Evolutionary conservation across 768 basidiomycete genomes (phyloP), one percentile per base, ranked within the genome.

Genomic region (Boletus rufocinnamomeus): DNA sequence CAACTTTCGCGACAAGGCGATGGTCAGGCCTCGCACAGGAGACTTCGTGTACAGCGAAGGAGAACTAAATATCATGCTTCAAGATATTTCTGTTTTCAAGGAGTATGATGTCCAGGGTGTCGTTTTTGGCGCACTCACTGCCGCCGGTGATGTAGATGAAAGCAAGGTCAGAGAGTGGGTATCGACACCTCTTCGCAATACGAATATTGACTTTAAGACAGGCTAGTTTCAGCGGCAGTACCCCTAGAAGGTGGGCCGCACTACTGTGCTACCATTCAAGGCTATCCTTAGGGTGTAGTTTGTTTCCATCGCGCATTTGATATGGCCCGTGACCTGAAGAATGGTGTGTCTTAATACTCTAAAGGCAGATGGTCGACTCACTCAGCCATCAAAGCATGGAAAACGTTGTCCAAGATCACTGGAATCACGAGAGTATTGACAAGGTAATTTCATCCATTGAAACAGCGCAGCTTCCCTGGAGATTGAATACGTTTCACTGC

Each of bases 241-340:
- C 85, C 88, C 4, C 64, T 87, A 44, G 82, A 91, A 81, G 84
- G 90, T 88, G 50, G 57, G 65, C 49, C 52, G 2, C 40, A 28
- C 28, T 47, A 37, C 6, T 6, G 30, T 53, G 10, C 17, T 41
- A 45, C 35, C 14, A n/a, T 38, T 40, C 44, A 17, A 54, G 34
- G 27, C 37, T 40, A 37, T 43, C 38, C 44, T 56, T 50, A 34
- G 38, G n/a, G 27, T 51, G 25, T 47, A 91, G 90, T 88, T 44
- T 89, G 87, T 63, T 91, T 91, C 69, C 89, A 91, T 66, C 77
- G 89, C 54, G 90, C 89, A 32, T 86, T 91, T 61, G 91, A 92
- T 63, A 84, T 93, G 87, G 81, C 83, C 16, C 69, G 70, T 50
- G 78, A 87, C 63, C 66, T 80, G 4, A 72, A 77, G 43, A 75